Base-by-base conservation (phyloP, 2,329 filamentous ascomycete genomes). In the Cladophialophora bantiana region DNA sequence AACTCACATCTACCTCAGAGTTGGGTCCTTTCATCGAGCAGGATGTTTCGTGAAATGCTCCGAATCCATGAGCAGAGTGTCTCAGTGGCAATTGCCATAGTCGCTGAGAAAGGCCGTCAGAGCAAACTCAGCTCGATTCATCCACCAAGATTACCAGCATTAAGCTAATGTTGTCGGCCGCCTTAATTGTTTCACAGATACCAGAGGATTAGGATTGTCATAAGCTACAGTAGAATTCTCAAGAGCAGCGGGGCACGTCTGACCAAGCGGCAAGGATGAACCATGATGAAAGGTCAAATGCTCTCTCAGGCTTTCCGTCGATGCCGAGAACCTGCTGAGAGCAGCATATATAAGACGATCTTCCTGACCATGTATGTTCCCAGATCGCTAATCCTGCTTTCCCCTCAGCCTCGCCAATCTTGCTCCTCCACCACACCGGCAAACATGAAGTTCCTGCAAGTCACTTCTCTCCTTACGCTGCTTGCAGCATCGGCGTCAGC, bases 401-500 rank as follows among this genome's bases (percentile, higher is more conserved):
- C 26, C 18, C 26, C 42, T 6, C 36, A 38, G 18, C 26, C 18
- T 31, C 45, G 5, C 18, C 45, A 1, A 4, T 50, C 45, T 3
- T 9, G 45, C 12, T 50, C 10, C 5, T 15, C 38, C 6, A 20
- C 18, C 2, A 10, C 18, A 26, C 26, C 18, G n/a, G 52, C 31
- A 34, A 55, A 34, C 52, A 55, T 55, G 52, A 55, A 55, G 18
- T 55, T 55, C 52, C 7, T 55, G 52, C 52, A 55, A 55, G 34
- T 55, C 12, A 55, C 31, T 20, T 55, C 52, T n/a, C 34, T 55
- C n/a, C 31, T 55, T 10, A 35, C 52, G 34, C 52, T 55, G 52
- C 52, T 55, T 55, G 52, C 52, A 18, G 52, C 52, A n/a, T 55
- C 52, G 52, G 52, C 52, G 15, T 55, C 52, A 7, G 52, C 52